These are phyloP conservation scores for Protomyces macrosporus DNA, from an alignment of 1,139 yeast species.

Conservation along the genomic window DNA sequence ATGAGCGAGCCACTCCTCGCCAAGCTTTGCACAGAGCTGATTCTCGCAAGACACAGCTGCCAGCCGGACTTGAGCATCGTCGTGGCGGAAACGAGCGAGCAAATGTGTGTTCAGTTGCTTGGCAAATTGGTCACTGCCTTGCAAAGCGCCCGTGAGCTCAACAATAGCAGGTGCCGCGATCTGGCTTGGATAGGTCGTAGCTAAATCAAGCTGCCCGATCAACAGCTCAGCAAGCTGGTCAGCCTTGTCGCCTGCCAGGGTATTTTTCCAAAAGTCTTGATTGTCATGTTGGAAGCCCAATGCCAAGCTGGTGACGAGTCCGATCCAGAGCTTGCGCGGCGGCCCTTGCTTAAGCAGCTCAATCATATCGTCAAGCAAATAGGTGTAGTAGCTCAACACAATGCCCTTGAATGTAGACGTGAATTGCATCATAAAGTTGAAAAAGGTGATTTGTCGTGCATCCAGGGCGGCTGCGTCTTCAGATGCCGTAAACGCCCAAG, in stretches of 20 bases:
- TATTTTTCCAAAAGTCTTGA: constrained; percentile 50
- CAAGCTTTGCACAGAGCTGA: constrained; percentile 79
- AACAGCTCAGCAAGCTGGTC: constrained; percentile 61
- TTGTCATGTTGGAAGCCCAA: constrained; percentile 25
- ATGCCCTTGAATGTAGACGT: constrained; percentile 69
- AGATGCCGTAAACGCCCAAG: constrained; percentile 80
- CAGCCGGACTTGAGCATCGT: constrained; percentile 30
- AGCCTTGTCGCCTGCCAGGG: constrained; percentile 61
- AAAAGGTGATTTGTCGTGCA: constrained; percentile 65
- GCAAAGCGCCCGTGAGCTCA: constrained; percentile 63
- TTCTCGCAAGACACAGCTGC: constrained; percentile 68
- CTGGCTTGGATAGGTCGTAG: constrained; percentile 16
- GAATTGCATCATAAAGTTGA: constrained; percentile 77
- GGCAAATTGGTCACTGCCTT: constrained; percentile 77
- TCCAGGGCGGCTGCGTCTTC: constrained; percentile 50
- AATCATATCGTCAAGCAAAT: constrained; percentile 68
- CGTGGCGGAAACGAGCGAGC: constrained; percentile 51
- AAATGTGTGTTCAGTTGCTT: constrained; percentile 55
- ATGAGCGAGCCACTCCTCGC: constrained; percentile 88
- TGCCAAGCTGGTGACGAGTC: constrained; percentile 34
- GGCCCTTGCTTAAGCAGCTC: constrained; percentile 50
- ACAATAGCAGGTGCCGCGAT: constrained; percentile 49
- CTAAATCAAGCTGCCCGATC: constrained; percentile 52
- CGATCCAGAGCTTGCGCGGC: constrained; percentile 29
- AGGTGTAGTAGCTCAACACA: constrained; percentile 81